Percentiles rank a stretch among this genome's conserved stretches.
phyloP scores from a whole-genome alignment of 139 green algal genomes.

The Picochlorum sp. region DNA sequence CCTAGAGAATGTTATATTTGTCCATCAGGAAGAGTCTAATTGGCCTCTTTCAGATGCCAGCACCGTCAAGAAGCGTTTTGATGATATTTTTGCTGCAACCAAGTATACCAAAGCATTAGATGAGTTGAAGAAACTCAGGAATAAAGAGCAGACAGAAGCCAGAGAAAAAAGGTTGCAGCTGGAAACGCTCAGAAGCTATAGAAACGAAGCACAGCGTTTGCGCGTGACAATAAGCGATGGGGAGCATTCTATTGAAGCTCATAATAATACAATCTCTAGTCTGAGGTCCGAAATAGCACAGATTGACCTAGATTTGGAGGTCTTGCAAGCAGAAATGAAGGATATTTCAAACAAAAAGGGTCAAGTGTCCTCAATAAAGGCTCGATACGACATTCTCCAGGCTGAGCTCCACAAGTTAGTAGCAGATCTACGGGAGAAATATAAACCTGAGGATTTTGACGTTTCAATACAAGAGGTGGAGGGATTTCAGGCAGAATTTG shows the following conservation, averaged over 20 bases:
- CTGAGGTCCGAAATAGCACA: constrained; percentile 9
- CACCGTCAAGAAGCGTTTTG: constrained; percentile 94
- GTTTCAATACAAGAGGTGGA: constrained; percentile 33
- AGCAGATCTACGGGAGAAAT: constrained; percentile 15
- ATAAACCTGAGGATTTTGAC: constrained; percentile 19
- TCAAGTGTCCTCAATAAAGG: constrained; percentile 12
- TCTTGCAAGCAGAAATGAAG: constrained; percentile 2
- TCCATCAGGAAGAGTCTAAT: constrained; percentile 97
- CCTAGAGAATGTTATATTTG: constrained; percentile 98
- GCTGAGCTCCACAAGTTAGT: constrained; percentile 21
- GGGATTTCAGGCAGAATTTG: constrained; percentile 11
- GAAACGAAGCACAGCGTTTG: constrained; percentile 29
- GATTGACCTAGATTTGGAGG: constrained; percentile 19
- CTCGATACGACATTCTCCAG: constrained; percentile 25
- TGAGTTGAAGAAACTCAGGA: constrained; percentile 74
- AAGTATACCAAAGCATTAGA: constrained; percentile 93
- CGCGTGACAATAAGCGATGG: not conserved
- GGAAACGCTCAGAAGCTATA: constrained; percentile 58
- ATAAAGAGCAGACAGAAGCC: constrained; percentile 55
- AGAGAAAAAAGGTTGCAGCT: constrained; percentile 62
- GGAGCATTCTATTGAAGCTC: not conserved
- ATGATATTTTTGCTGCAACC: constrained; percentile 94
- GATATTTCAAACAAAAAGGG: constrained; percentile 12
- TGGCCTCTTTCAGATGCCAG: constrained; percentile 88
- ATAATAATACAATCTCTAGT: constrained; percentile 3